Percentiles rank a stretch among this genome's conserved stretches.
These are phyloP conservation scores for Coemansia sp. DNA, from an alignment of 192 early-diverging fungal genomes.

Conservation along the genomic window DNA sequence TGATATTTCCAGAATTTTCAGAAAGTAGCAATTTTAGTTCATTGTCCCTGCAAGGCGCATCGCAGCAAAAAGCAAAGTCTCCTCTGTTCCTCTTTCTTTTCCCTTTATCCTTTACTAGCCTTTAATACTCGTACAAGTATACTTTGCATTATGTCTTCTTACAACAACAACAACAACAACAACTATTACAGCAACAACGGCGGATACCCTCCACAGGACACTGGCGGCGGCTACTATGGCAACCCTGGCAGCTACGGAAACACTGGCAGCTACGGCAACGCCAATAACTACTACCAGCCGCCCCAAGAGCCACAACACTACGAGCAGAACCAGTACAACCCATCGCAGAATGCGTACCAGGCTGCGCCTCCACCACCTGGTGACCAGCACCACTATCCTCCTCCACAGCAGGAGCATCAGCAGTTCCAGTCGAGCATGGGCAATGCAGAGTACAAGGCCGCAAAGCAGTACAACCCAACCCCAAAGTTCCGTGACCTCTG, in stretches of 20 bases:
- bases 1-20: too few species aligned
- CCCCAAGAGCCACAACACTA: conserved; percentile 12
- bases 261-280: conserved; percentile 9
- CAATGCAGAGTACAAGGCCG: conserved; percentile 36
- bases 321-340: conserved; percentile 21
- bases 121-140: background rate
- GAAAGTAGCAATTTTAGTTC: too few species aligned
- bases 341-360: conserved; percentile 7
- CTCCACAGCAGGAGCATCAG: conserved; percentile 13
- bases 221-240: conserved; percentile 7
- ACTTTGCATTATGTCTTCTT: conserved; percentile 20
- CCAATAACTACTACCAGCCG: conserved; percentile 20
- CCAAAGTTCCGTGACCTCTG: conserved; percentile 56
- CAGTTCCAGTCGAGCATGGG: conserved; percentile 11
- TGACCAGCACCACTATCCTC: conserved; percentile 19
- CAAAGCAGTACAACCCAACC: conserved; percentile 48
- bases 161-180: conserved; percentile 22
- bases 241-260: conserved; percentile 9
- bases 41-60: too few species aligned
- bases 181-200: background rate
- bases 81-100: background rate
- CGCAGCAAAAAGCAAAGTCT: background rate
- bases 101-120: background rate
- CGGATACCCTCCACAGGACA: conserved; percentile 3
- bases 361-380: conserved; percentile 2